Conservation (phyloP, 345 rosid species). For the Syzygium grande region DNA sequence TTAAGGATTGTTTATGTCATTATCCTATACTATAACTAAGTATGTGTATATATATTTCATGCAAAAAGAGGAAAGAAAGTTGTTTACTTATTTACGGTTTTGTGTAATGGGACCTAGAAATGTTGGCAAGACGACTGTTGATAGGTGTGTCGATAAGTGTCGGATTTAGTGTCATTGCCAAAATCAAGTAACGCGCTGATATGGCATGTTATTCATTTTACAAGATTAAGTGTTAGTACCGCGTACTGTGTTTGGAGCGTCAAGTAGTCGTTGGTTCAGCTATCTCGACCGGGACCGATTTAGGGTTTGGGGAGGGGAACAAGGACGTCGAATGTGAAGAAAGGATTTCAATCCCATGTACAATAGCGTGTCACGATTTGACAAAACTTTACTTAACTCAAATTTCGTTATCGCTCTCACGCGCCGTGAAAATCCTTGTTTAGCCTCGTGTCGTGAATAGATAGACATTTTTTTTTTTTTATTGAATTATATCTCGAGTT, state of each 20-base stretch:
- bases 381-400: not conserved
- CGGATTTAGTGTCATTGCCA: not conserved
- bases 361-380: not conserved
- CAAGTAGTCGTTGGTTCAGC: not conserved
- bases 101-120: not conserved
- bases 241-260: not conserved
- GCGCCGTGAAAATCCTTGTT: accelerated
- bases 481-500: not conserved
- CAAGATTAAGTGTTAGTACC: not conserved
- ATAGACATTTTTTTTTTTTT: accelerated
- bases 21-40: no score
- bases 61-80: not conserved
- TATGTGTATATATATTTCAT: not conserved
- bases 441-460: not conserved
- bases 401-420: not conserved
- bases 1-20: no score
- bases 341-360: not conserved
- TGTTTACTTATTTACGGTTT: not conserved
- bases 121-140: not conserved
- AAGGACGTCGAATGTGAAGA: not conserved
- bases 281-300: not conserved
- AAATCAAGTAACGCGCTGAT: not conserved
- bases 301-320: not conserved
- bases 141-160: not conserved
- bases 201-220: not conserved